Base-by-base conservation (phyloP, 2,329 filamentous ascomycete species). In the Dactylellina drechsleri region DNA sequence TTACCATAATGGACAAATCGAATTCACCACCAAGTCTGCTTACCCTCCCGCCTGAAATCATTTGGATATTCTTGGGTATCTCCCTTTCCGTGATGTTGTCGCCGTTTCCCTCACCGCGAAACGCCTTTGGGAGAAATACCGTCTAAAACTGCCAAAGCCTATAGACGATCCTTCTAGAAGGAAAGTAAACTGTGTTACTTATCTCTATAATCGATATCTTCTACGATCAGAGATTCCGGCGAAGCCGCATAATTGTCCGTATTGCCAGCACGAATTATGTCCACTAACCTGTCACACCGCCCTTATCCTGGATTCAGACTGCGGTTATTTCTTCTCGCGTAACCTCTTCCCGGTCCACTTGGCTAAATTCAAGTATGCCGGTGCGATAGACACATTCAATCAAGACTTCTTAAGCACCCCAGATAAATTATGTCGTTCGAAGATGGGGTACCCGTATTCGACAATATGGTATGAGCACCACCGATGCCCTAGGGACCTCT, bases 391-490 rank as follows among this genome's bases (percentile, higher is more conserved):
- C 23, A 15, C 8, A 12, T 40, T 2, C n/a, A 23, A 16, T 8
- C 40, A 49, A 15, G 52, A 50, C 10, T 28, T 57, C 23, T 20
- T 1, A 16, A 10, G 10, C 12, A 41, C 52, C 20, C 61, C 61
- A 12, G 28, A 50, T 1, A 50, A 18, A 20, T 26, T 53, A 4
- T 49, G 66, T 15, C 6, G n/a, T 5, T 31, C 26, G 0, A 13
- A 15, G 2, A 18, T 40, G 13, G 28, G 12, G 12, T 61, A 61
- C 18, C 31, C 8, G 13, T 71, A 71, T 50, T 71, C 66, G 7
- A 71, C 66, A 20, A 57, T 71, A 56, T 71, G 66, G 66, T 71
- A 57, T 15, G 66, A 71, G 10, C 66, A 71, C 41, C 66, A 71
- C n/a, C 40, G 66, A 20, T 71, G 66, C 15, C 66, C 66, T 23